phyloP scores from a whole-genome alignment of 345 rosid genomes.

The Eutrema japonicum region DNA sequence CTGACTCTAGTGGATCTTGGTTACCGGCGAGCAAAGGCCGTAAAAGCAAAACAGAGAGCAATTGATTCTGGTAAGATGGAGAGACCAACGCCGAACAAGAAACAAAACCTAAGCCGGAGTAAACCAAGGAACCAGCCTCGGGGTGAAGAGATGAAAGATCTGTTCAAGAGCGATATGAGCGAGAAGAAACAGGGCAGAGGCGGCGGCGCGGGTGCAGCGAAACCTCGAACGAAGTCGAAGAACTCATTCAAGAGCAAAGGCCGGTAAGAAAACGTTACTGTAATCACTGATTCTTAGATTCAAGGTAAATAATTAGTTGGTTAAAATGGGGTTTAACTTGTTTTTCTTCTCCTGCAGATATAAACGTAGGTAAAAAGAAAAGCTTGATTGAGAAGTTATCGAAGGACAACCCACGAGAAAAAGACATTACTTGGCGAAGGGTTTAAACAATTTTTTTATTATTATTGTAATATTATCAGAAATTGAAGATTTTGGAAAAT shows the following conservation, averaged over 20 bases:
- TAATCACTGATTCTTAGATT: conserved; percentile 1
- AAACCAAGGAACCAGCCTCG: conserved; percentile 61
- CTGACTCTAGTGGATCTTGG: conserved; percentile 75
- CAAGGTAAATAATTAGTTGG: not conserved
- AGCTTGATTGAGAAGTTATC: conserved; percentile 13
- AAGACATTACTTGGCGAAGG: conserved; percentile 1
- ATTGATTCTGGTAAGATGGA: conserved; percentile 68
- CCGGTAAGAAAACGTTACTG: conserved; percentile 53
- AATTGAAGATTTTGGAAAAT: conserved; percentile 6
- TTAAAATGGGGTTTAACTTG: not conserved
- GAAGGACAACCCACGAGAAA: conserved; percentile 2
- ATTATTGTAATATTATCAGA: conserved; percentile 17
- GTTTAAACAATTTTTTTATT: conserved; percentile 19
- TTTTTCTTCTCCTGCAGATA: conserved; percentile 32
- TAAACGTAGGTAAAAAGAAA: conserved; percentile 39
- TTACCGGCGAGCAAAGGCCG: conserved; percentile 87
- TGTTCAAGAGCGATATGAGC: conserved; percentile 83
- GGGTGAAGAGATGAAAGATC: conserved; percentile 75
- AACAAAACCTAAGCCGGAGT: conserved; percentile 53
- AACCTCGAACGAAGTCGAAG: conserved; percentile 54
- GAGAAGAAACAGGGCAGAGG: conserved; percentile 66
- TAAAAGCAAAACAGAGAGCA: conserved; percentile 76
- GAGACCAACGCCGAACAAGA: conserved; percentile 50
- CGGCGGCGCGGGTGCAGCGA: conserved; percentile 47
- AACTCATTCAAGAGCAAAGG: conserved; percentile 92